Evolutionary conservation across 2,329 filamentous ascomycete genomes (phyloP).

Genomic region (Penicillium digitatum): DNA sequence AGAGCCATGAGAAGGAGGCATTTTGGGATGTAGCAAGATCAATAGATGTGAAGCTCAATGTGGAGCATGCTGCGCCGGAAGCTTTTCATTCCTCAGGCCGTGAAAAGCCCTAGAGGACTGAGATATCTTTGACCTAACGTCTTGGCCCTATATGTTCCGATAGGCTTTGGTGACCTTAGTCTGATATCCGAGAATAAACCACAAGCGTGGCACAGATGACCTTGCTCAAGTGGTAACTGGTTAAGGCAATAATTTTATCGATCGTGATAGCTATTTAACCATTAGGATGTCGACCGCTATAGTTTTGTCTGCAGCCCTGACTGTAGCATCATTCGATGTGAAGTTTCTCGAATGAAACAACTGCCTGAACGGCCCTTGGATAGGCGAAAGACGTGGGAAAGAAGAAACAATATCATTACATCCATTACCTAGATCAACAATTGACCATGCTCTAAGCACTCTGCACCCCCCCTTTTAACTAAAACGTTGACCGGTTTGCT

Average conservation of each 20-base stretch:
- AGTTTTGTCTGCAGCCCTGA: neutral
- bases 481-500: slow-evolving; percentile 1
- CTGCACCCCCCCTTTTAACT: slow-evolving; percentile 12
- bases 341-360: neutral
- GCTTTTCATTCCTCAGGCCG: neutral
- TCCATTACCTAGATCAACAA: slow-evolving; percentile 30
- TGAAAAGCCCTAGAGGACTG: neutral
- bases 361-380: neutral
- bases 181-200: neutral
- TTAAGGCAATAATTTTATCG: neutral
- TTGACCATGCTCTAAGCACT: slow-evolving; percentile 15
- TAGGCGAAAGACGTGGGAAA: neutral
- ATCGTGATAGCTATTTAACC: neutral
- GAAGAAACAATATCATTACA: slow-evolving; percentile 26
- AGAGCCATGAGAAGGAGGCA: neutral
- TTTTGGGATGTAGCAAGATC: neutral
- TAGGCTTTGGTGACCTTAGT: neutral
- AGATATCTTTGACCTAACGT: neutral
- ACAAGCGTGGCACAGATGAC: neutral
- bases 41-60: neutral
- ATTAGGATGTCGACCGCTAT: neutral
- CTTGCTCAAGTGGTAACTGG: neutral
- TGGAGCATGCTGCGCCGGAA: neutral
- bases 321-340: neutral
- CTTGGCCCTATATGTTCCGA: neutral